Conservation (phyloP, 2,329 filamentous ascomycete species). For the Pestalotiopsis sp. region DNA sequence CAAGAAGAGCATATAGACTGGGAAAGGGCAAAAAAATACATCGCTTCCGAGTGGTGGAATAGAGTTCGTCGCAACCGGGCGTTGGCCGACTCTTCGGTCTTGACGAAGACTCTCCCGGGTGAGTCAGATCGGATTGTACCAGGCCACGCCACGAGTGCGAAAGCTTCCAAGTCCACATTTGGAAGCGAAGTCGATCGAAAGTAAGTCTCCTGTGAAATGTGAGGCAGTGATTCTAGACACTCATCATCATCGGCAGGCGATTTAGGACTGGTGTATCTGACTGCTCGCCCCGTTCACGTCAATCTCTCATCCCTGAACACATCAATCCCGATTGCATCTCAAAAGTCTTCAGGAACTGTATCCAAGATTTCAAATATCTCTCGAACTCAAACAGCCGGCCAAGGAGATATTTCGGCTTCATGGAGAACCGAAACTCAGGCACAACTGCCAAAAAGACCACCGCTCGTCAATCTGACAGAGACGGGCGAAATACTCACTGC, state of each 20-base stretch:
- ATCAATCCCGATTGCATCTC: background rate
- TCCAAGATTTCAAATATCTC: background rate
- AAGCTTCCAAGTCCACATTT: background rate
- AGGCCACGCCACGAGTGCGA: constrained; percentile 7
- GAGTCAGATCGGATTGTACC: background rate
- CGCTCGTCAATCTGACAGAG: constrained; percentile 24
- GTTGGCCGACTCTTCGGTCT: background rate
- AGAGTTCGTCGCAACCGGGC: constrained; percentile 1
- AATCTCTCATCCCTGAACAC: background rate
- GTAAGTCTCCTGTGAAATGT: background rate
- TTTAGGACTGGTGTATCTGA: constrained; percentile 2
- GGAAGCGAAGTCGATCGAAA: background rate
- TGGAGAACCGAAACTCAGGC: constrained; percentile 28
- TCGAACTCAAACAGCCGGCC: background rate
- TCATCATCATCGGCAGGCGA: background rate
- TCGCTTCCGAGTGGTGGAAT: background rate
- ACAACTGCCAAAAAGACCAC: constrained; percentile 26
- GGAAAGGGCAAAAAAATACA: background rate
- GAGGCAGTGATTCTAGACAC: background rate
- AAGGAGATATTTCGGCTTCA: constrained; percentile 23
- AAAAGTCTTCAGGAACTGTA: background rate
- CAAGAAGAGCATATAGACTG: background rate
- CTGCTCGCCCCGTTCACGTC: background rate
- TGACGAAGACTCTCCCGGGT: background rate
- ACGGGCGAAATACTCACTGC: constrained; percentile 22